phyloP scores from a whole-genome alignment of 495 filamentous ascomycete species.

The Ramalina peruviana region DNA sequence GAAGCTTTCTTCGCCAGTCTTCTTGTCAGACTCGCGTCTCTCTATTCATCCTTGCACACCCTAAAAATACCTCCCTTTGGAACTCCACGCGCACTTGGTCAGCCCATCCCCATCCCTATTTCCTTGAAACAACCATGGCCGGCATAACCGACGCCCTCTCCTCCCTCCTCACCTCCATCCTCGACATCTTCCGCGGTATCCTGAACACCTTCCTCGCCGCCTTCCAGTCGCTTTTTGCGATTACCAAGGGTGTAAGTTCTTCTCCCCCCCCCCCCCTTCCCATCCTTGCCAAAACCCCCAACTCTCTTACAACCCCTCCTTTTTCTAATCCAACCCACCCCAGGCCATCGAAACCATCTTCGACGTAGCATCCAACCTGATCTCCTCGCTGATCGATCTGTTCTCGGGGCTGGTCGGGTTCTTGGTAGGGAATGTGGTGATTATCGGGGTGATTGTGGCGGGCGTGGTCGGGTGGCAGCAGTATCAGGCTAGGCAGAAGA shows the following conservation, averaged over 20 bases:
- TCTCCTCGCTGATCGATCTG: constrained; percentile 18
- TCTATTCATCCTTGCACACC: too few relatives aligned
- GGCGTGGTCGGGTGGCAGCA: constrained; percentile 27
- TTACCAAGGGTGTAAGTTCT: constrained; percentile 1
- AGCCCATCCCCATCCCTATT: not conserved
- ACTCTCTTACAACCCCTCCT: too few relatives aligned
- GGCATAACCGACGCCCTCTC: constrained; percentile 22
- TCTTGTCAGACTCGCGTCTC: too few relatives aligned
- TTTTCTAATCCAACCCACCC: too few relatives aligned
- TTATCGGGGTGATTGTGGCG: constrained; percentile 34
- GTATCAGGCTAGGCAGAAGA: constrained; percentile 24
- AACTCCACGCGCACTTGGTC: too few relatives aligned
- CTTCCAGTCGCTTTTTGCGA: constrained; percentile 21
- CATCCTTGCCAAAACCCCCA: too few relatives aligned
- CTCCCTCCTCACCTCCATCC: constrained; percentile 24
- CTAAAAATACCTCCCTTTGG: too few relatives aligned
- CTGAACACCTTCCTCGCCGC: constrained; percentile 22
- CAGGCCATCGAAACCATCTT: constrained; percentile 17
- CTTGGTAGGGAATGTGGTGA: constrained; percentile 32
- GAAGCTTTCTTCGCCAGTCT: too few relatives aligned
- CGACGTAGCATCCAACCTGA: constrained; percentile 11
- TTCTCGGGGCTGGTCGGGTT: constrained; percentile 28
- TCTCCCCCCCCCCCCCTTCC: too few relatives aligned
- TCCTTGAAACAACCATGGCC: constrained; percentile 17
- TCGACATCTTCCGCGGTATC: constrained; percentile 16